A percentile compares a stretch with the other conserved stretches of the same genome.
These are phyloP conservation scores for Starmerella etchellsii DNA, from an alignment of 805 yeast species.

Conservation along the genomic window DNA sequence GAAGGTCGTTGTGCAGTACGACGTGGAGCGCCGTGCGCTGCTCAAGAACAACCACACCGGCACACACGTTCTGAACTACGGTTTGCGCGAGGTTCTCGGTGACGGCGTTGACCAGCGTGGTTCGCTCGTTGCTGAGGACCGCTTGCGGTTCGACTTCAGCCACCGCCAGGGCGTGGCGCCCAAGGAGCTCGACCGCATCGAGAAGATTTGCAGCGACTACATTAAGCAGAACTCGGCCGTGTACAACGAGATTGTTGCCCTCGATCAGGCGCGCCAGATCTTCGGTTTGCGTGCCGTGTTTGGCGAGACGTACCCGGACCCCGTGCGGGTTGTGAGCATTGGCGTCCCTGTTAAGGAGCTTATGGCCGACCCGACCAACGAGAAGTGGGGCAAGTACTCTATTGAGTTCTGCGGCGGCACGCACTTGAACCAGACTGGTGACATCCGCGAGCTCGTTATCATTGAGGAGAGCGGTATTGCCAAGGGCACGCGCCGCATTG, in stretches of 20 bases:
- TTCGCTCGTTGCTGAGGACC: constrained; percentile 89
- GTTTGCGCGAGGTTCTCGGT: constrained; percentile 75
- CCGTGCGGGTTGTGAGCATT: constrained; percentile 93
- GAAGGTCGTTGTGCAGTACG: constrained; percentile 70
- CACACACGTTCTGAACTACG: constrained; percentile 87
- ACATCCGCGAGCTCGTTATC: constrained; percentile 78
- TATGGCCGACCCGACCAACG: constrained; percentile 53
- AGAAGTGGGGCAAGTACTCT: constrained; percentile 65
- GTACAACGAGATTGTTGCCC: constrained; percentile 69
- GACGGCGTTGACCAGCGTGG: constrained; percentile 90
- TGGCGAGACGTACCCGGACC: constrained; percentile 98
- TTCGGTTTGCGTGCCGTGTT: constrained; percentile 91
- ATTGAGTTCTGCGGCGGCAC: constrained; percentile 99
- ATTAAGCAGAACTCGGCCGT: constrained; percentile 62
- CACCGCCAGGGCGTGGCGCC: constrained; percentile 73
- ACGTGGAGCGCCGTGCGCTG: constrained; percentile 90
- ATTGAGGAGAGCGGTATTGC: constrained; percentile 96
- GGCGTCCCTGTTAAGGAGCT: constrained; percentile 83
- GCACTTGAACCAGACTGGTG: constrained; percentile 84
- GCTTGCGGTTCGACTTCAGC: constrained; percentile 89
- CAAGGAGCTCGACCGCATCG: constrained; percentile 63
- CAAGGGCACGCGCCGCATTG: constrained; percentile 95
- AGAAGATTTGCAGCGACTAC: constrained; percentile 55
- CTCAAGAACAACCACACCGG: constrained; percentile 97
- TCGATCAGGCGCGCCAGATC: constrained; percentile 60